Conservation (phyloP, 1,139 yeast genomes). For the Yamadazyma buinensis region DNA sequence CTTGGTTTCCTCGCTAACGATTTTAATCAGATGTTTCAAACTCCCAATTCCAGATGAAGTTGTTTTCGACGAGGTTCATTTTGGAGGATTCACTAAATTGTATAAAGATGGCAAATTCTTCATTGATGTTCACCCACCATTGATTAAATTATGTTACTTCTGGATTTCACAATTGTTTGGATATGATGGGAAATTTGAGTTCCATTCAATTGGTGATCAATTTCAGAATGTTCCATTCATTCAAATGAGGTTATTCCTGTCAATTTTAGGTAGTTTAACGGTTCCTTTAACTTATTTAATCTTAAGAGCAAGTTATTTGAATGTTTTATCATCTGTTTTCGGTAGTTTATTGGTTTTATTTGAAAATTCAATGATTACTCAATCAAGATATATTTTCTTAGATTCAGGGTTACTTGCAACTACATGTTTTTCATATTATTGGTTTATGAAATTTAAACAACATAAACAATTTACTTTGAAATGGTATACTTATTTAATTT, state of each 20-base stretch:
- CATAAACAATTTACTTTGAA: conserved; percentile 28
- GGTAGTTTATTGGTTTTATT: conserved; percentile 44
- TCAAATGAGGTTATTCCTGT: conserved; percentile 31
- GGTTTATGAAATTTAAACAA: conserved; percentile 40
- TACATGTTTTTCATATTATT: conserved; percentile 37
- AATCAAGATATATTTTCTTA: conserved; percentile 46
- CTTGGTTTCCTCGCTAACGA: conserved; percentile 18
- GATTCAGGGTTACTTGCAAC: conserved; percentile 51
- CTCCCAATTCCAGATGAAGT: conserved; percentile 71
- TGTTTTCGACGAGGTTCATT: conserved; percentile 88
- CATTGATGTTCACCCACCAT: conserved; percentile 62
- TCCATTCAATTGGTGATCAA: conserved; percentile 28
- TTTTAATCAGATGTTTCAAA: conserved; percentile 46
- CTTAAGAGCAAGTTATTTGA: conserved; percentile 45
- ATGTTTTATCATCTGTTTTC: conserved; percentile 37
- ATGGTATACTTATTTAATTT: conserved; percentile 44
- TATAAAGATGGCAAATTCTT: conserved; percentile 62
- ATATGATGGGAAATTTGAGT: conserved; percentile 43
- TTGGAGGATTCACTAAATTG: conserved; percentile 34
- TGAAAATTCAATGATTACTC: conserved; percentile 54
- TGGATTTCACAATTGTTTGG: conserved; percentile 37
- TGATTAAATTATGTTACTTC: conserved; percentile 47
- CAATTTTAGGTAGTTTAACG: conserved; percentile 39
- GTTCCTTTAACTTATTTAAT: conserved; percentile 46
- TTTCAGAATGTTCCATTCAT: conserved; percentile 32